phyloP scores from a whole-genome alignment of 164 flowering plant species.

The Brasenia schreberi region DNA sequence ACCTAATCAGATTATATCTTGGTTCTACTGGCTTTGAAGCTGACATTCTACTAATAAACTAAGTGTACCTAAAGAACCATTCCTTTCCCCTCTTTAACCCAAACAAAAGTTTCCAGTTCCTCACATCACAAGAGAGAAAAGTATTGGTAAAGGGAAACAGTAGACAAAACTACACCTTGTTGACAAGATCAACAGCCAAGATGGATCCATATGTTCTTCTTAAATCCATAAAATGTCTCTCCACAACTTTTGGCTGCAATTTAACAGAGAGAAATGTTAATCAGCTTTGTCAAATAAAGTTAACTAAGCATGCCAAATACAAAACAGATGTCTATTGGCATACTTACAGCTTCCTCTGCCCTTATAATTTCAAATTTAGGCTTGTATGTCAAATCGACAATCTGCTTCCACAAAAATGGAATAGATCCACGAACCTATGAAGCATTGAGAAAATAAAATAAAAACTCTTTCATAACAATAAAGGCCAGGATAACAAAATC shows the following conservation, averaged over 20 bases:
- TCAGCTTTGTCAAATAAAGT: neutral
- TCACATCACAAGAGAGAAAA: too few relatives aligned
- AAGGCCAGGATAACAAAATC: too few relatives aligned
- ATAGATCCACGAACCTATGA: conserved; percentile 89
- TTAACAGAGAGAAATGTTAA: neutral
- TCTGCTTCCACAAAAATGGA: conserved; percentile 90
- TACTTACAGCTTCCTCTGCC: conserved; percentile 85
- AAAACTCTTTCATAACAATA: too few relatives aligned
- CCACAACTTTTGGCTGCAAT: conserved; percentile 74
- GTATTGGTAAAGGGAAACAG: neutral
- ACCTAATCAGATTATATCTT: too few relatives aligned
- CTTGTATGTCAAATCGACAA: conserved; percentile 91
- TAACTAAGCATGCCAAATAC: neutral
- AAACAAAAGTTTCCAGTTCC: too few relatives aligned
- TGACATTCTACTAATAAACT: too few relatives aligned
- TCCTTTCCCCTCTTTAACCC: too few relatives aligned
- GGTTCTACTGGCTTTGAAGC: too few relatives aligned
- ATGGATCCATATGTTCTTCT: conserved; percentile 84
- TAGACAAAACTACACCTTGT: conserved; percentile 39
- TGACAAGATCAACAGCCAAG: conserved; percentile 85
- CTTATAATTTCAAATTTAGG: conserved; percentile 84
- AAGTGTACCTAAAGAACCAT: too few relatives aligned
- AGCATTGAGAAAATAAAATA: too few relatives aligned
- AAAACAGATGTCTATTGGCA: conserved; percentile 1
- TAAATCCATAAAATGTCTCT: conserved; percentile 83